phyloP scores from a whole-genome alignment of 2,329 filamentous ascomycete species.

The Cytospora leucostoma region DNA sequence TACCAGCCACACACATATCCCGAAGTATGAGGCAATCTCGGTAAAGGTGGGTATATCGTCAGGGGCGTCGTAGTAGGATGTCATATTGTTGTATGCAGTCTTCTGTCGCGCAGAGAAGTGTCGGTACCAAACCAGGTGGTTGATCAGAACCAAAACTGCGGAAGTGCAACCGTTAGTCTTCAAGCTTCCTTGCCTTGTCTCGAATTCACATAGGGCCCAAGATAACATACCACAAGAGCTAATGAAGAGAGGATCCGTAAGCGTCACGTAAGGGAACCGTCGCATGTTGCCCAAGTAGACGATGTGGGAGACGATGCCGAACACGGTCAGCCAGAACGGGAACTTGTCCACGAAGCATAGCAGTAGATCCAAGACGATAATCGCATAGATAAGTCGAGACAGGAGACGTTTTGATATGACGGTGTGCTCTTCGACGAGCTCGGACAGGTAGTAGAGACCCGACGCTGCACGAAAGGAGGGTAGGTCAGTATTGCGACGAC shows the following conservation, averaged over 20 bases:
- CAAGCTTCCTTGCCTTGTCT: neutral
- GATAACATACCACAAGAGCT: slow-evolving; percentile 69
- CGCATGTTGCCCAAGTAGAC: slow-evolving; percentile 87
- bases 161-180: slow-evolving; percentile 2
- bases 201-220: neutral
- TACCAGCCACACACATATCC: slow-evolving; percentile 93
- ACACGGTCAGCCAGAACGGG: slow-evolving; percentile 69
- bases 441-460: slow-evolving; percentile 97
- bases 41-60: slow-evolving; percentile 77
- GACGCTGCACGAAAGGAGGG: slow-evolving; percentile 61
- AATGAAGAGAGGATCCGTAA: slow-evolving; percentile 85
- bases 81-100: slow-evolving; percentile 56
- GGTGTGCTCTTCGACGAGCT: slow-evolving; percentile 96
- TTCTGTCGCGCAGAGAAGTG: slow-evolving; percentile 75
- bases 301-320: slow-evolving; percentile 79
- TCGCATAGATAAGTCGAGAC: slow-evolving; percentile 77
- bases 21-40: slow-evolving; percentile 95
- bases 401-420: slow-evolving; percentile 89
- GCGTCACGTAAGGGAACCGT: slow-evolving; percentile 73
- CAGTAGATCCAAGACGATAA: slow-evolving; percentile 73
- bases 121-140: slow-evolving; percentile 95
- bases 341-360: slow-evolving; percentile 84
- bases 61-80: slow-evolving; percentile 63
- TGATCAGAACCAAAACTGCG: slow-evolving; percentile 75
- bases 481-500: slow-evolving; percentile 1